Conservation (phyloP, 2,329 filamentous ascomycete genomes). For the Venturia pyrina region DNA sequence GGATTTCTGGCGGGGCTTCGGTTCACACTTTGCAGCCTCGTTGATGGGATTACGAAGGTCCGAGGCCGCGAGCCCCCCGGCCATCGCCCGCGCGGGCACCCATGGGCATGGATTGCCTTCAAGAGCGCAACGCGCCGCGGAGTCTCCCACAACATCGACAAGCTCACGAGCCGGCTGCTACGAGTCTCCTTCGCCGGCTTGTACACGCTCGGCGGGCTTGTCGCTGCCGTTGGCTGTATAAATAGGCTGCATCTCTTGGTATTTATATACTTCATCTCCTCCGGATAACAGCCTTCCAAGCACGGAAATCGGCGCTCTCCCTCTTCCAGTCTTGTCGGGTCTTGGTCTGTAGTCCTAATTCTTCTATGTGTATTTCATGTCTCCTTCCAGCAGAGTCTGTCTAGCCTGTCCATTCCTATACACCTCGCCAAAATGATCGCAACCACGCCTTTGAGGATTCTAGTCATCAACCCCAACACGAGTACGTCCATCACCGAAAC, state of each 20-base stretch:
- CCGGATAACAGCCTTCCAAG: neutral
- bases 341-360: neutral
- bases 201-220: neutral
- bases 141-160: neutral
- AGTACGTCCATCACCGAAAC: slow-evolving; percentile 56
- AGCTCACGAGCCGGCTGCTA: neutral
- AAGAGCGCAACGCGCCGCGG: neutral
- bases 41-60: too few species aligned
- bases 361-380: neutral
- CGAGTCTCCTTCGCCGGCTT: neutral
- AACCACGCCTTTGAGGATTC: slow-evolving; percentile 30
- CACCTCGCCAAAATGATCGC: neutral
- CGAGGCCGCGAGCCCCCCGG: too few species aligned
- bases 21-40: too few species aligned
- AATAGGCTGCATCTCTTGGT: neutral
- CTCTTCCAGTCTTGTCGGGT: neutral
- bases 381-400: neutral
- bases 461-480: slow-evolving; percentile 74
- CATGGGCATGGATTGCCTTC: neutral
- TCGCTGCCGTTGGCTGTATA: too few species aligned
- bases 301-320: neutral
- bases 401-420: neutral
- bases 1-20: neutral
- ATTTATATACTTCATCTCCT: neutral
- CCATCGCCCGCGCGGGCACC: neutral